These are phyloP conservation scores for Mucor piriformis DNA, from an alignment of 371 early-diverging fungal genomes.

Conservation along the genomic window DNA sequence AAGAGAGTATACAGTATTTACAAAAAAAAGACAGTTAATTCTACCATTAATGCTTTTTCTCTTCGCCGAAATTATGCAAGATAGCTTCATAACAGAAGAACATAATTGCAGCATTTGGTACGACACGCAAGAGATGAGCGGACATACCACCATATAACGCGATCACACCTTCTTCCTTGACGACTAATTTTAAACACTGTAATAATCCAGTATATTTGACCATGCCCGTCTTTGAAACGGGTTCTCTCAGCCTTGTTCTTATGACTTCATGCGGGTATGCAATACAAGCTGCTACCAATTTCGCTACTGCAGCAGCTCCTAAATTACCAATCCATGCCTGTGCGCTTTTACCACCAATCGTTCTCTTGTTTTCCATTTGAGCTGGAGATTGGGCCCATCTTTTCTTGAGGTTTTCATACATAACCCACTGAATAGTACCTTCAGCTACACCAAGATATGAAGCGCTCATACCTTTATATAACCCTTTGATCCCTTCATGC, in stretches of 20 bases:
- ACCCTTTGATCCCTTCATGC: constrained; percentile 80
- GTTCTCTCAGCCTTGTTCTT: constrained; percentile 75
- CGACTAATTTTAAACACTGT: constrained; percentile 72
- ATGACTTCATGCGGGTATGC: constrained; percentile 89
- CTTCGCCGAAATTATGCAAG: constrained; percentile 55
- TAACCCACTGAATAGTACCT: constrained; percentile 90
- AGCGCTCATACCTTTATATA: constrained; percentile 92
- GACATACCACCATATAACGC: constrained; percentile 95
- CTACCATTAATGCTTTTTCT: not conserved
- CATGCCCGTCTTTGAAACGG: constrained; percentile 54
- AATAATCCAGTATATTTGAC: constrained; percentile 81
- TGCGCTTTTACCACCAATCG: constrained; percentile 37
- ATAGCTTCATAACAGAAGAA: constrained; percentile 92
- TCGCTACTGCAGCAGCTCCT: constrained; percentile 84
- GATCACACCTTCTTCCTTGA: constrained; percentile 82
- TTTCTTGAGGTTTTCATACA: constrained; percentile 89
- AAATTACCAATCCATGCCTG: constrained; percentile 77
- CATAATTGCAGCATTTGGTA: constrained; percentile 96
- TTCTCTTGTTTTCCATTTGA: constrained; percentile 5
- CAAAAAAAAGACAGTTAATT: not conserved
- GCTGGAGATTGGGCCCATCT: constrained; percentile 10
- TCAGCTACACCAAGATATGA: constrained; percentile 86
- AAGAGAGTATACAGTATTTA: too few species aligned
- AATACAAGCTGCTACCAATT: constrained; percentile 84
- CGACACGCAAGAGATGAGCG: constrained; percentile 92